Conservation (phyloP, 345 rosid species). For the Ceriops zippeliana region DNA sequence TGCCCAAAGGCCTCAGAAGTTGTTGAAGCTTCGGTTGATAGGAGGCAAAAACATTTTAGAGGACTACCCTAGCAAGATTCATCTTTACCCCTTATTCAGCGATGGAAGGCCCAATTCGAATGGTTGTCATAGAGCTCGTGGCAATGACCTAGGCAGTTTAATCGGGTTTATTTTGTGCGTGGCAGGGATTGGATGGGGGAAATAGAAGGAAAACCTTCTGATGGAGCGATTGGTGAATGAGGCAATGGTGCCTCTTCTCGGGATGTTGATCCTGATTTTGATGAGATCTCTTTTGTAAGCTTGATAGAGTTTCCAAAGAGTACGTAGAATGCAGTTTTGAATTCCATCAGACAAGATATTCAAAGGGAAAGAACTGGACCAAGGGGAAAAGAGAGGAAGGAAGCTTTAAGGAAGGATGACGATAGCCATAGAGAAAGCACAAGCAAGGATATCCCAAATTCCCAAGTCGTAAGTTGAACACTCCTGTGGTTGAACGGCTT, state of each 20-base stretch:
- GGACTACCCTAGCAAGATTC: conserved; percentile 1
- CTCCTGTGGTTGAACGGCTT: conserved; percentile 14
- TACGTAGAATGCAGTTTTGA: conserved; percentile 71
- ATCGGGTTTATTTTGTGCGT: conserved; percentile 52
- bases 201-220: not conserved
- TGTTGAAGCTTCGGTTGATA: conserved; percentile 5
- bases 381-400: conserved; percentile 29
- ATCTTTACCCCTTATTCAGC: conserved; percentile 37
- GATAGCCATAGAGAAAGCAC: conserved; percentile 26
- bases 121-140: conserved; percentile 54
- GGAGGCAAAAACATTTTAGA: not conserved
- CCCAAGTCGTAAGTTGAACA: not conserved
- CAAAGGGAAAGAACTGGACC: conserved; percentile 34
- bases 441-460: conserved; percentile 16
- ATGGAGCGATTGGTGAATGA: conserved; percentile 18
- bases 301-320: conserved; percentile 71
- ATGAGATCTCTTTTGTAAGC: conserved; percentile 60
- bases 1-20: conserved; percentile 23
- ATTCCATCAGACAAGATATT: conserved; percentile 59
- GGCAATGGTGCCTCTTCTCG: conserved; percentile 18
- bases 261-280: conserved; percentile 3
- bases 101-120: conserved; percentile 18
- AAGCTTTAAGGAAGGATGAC: conserved; percentile 23
- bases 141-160: conserved; percentile 70
- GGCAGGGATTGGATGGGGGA: conserved; percentile 34